phyloP scores from a whole-genome alignment of 768 basidiomycete genomes.

The Lactifluus volemus region DNA sequence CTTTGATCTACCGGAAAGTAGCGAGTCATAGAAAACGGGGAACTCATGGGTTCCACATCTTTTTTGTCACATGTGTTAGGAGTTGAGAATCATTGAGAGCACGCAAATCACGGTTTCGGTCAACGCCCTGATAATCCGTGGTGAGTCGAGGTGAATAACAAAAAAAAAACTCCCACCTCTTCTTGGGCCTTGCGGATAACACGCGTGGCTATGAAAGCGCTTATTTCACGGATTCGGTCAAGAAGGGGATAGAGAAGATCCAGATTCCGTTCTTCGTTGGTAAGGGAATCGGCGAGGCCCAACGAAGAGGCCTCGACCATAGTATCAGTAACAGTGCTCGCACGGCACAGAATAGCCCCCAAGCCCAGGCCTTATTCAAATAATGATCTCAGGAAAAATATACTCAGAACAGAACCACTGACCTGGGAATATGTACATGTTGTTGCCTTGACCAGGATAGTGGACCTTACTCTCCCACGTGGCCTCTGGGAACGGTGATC shows the following conservation, averaged over 20 bases:
- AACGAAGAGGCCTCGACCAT: constrained; percentile 88
- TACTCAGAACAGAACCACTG: constrained; percentile 7
- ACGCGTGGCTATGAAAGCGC: constrained; percentile 56
- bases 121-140: constrained; percentile 20
- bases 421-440: constrained; percentile 84
- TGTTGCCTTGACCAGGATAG: constrained; percentile 88
- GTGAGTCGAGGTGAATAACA: background rate
- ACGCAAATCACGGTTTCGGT: constrained; percentile 36
- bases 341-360: constrained; percentile 64
- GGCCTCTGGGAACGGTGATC: constrained; percentile 73
- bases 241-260: constrained; percentile 80
- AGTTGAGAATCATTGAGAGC: constrained; percentile 48
- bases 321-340: constrained; percentile 61
- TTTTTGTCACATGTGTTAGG: constrained; percentile 42
- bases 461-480: constrained; percentile 44
- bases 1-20: constrained; percentile 2
- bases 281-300: constrained; percentile 70
- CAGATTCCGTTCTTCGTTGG: constrained; percentile 50
- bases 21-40: background rate
- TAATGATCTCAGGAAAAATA: background rate
- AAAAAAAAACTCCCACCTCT: constrained; percentile 37
- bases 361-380: constrained; percentile 54
- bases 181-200: constrained; percentile 79
- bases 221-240: constrained; percentile 80
- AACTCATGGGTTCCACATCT: constrained; percentile 63